phyloP scores from a whole-genome alignment of 768 basidiomycete species.

The Termitomyces sp. region DNA sequence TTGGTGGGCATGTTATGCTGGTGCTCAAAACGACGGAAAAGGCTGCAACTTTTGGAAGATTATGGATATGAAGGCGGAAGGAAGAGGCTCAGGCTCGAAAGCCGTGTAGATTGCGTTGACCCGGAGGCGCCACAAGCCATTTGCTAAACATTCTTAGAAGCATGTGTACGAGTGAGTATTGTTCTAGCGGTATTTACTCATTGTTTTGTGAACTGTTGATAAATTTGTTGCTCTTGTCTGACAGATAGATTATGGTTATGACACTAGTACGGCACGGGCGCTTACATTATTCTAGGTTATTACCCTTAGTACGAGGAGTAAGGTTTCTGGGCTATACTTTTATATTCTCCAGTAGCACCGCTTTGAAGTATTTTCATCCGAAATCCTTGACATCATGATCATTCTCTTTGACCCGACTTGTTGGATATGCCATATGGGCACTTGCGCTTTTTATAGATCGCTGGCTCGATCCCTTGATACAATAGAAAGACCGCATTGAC shows the following conservation, averaged over 20 bases:
- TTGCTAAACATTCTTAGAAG: background rate
- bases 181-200: background rate
- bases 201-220: background rate
- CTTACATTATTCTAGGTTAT: background rate
- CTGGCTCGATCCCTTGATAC: background rate
- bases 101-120: background rate
- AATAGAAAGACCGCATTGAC: no score
- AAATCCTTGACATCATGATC: background rate
- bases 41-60: constrained; percentile 73
- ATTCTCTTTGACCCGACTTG: background rate
- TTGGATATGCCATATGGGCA: background rate
- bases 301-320: background rate
- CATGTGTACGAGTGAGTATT: background rate
- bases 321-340: background rate
- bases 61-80: constrained; percentile 65
- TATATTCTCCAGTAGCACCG: background rate
- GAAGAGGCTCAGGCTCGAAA: constrained; percentile 35
- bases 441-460: background rate
- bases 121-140: background rate
- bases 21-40: constrained; percentile 80
- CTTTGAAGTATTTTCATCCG: background rate
- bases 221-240: background rate
- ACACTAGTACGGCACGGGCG: no score
- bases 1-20: constrained; percentile 81
- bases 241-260: background rate